Percentiles rank a stretch among this genome's conserved stretches.
Conservation (phyloP, 306 rosid species). For the Lathyrus sativus region DNA sequence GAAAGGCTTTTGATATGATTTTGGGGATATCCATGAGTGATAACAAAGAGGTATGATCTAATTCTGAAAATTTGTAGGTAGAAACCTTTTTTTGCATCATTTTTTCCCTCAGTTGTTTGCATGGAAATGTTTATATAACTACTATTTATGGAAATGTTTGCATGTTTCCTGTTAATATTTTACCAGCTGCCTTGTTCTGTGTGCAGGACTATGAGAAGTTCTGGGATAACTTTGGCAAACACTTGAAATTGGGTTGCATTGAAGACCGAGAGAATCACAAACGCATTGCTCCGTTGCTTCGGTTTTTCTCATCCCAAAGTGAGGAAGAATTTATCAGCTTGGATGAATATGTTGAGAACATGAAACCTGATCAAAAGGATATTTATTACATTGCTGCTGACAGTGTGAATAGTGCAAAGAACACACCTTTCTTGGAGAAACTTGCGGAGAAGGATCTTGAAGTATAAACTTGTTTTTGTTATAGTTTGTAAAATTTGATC, state of each 20-base stretch:
- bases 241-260: slow-evolving; percentile 92
- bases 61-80: slow-evolving; percentile 24
- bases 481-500: slow-evolving; percentile 2
- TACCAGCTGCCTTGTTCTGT: slow-evolving; percentile 26
- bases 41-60: slow-evolving; percentile 65
- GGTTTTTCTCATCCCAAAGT: slow-evolving; percentile 93
- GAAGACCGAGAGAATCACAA: slow-evolving; percentile 98
- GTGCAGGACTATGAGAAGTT: slow-evolving; percentile 90
- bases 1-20: slow-evolving; percentile 97
- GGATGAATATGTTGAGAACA: slow-evolving; percentile 95
- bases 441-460: slow-evolving; percentile 79
- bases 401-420: slow-evolving; percentile 90
- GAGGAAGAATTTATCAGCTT: slow-evolving; percentile 79
- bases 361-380: slow-evolving; percentile 96
- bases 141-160: slow-evolving; percentile 17
- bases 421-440: slow-evolving; percentile 93
- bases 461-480: slow-evolving; percentile 45
- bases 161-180: slow-evolving; percentile 19
- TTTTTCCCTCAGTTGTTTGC: neutral
- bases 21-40: slow-evolving; percentile 95
- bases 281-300: slow-evolving; percentile 91
- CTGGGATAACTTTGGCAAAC: slow-evolving; percentile 94
- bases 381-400: slow-evolving; percentile 88
- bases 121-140: neutral
- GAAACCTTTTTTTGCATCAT: neutral